These are phyloP conservation scores for Tinospora cordifolia DNA, from an alignment of 164 flowering plant species.

Conservation along the genomic window DNA sequence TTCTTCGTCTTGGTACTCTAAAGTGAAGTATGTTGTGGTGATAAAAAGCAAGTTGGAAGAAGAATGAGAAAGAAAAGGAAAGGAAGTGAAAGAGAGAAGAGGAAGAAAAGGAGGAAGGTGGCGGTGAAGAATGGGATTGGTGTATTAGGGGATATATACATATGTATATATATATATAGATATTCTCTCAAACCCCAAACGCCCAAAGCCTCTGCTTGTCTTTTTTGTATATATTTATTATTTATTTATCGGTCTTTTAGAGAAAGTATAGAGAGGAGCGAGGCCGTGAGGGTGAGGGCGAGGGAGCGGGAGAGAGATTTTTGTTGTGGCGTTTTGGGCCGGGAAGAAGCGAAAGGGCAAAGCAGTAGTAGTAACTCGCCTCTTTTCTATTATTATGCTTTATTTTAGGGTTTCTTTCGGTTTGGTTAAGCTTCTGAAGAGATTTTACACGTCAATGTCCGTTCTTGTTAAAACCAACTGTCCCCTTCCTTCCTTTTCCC, in stretches of 20 bases:
- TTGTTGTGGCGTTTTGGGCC: background rate
- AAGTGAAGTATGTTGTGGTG: background rate
- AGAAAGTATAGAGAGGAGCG: background rate
- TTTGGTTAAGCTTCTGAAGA: background rate
- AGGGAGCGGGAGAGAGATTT: background rate
- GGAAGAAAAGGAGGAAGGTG: too few species aligned
- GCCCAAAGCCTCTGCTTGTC: constrained; percentile 12
- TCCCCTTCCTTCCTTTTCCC: constrained; percentile 4
- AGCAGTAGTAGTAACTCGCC: too few species aligned
- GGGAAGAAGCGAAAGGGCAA: too few species aligned
- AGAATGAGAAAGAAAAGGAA: background rate
- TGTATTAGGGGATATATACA: background rate
- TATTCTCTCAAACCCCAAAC: background rate
- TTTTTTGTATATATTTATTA: constrained; percentile 1
- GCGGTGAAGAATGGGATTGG: background rate
- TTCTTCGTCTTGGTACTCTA: background rate
- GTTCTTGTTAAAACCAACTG: background rate
- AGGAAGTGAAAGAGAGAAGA: background rate
- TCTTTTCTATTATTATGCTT: too few species aligned
- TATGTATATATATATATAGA: background rate
- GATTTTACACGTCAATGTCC: background rate
- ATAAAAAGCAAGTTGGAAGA: background rate
- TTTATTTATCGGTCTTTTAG: constrained; percentile 2
- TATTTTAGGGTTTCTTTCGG: background rate
- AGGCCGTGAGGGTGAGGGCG: too few species aligned